phyloP scores from a whole-genome alignment of 129 eudicot genomes.

The Glebionis coronaria region DNA sequence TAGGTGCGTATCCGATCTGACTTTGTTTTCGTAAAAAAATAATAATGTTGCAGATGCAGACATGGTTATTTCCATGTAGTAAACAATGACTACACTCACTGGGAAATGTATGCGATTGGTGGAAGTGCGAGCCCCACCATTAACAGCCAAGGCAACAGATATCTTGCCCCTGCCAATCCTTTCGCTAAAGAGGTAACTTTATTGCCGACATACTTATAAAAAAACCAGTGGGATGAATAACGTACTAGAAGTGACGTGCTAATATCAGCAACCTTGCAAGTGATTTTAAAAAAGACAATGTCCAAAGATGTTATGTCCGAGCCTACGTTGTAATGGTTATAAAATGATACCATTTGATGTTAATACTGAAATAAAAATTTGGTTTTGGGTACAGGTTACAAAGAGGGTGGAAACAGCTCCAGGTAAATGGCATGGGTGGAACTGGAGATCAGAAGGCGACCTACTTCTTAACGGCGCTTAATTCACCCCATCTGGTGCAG shows the following conservation, averaged over 20 bases:
- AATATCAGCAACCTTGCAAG: no score
- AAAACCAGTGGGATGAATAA: no score
- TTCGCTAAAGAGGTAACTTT: slow-evolving; percentile 82
- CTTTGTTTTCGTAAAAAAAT: not conserved
- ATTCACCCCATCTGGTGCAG: slow-evolving; percentile 81
- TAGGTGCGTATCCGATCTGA: no score
- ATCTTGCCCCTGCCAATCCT: slow-evolving; percentile 67
- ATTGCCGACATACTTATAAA: no score
- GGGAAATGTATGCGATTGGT: slow-evolving; percentile 92
- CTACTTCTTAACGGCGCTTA: slow-evolving; percentile 79
- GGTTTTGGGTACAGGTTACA: slow-evolving; percentile 49
- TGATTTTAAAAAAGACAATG: no score
- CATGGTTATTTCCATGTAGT: slow-evolving; percentile 91
- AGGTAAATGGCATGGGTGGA: slow-evolving; percentile 77
- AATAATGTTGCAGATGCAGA: slow-evolving; percentile 55
- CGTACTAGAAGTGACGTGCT: no score
- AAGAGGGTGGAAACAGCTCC: slow-evolving; percentile 58
- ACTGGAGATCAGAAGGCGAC: slow-evolving; percentile 95
- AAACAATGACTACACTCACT: slow-evolving; percentile 90
- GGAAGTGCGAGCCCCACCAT: slow-evolving; percentile 82
- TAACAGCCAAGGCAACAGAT: slow-evolving; percentile 83
- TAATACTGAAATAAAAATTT: not conserved
- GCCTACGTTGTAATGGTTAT: not conserved
- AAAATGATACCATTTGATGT: not conserved
- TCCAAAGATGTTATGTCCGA: not conserved